phyloP scores from a whole-genome alignment of 2,329 filamentous ascomycete species.

The Pochonia chlamydosporia region DNA sequence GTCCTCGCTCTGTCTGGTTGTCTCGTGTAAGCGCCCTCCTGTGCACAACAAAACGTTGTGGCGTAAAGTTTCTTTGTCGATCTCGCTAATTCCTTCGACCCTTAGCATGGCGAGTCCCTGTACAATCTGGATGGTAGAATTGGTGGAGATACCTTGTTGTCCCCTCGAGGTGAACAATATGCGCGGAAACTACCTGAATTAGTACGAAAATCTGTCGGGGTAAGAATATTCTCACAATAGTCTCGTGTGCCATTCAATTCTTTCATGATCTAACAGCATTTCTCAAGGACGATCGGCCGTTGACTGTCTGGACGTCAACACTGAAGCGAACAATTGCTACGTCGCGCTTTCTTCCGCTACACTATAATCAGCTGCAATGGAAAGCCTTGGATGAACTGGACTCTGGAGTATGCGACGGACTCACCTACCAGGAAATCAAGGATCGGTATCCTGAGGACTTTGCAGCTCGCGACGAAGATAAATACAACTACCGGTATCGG shows the following conservation, averaged over 20 bases:
- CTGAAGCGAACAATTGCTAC: conserved; percentile 85
- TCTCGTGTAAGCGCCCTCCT: conserved; percentile 61
- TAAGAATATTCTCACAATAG: conserved; percentile 37
- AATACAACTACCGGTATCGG: conserved; percentile 98
- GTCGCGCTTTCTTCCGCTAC: conserved; percentile 69
- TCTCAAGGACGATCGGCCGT: conserved; percentile 50
- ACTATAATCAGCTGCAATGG: conserved; percentile 96
- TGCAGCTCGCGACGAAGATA: conserved; percentile 90
- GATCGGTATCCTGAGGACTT: conserved; percentile 91
- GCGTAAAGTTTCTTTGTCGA: not conserved
- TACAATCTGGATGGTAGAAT: conserved; percentile 90
- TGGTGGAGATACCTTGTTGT: conserved; percentile 85
- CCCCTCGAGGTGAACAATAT: conserved; percentile 80
- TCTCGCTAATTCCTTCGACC: not conserved
- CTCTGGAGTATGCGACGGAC: conserved; percentile 89
- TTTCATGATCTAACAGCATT: conserved; percentile 8
- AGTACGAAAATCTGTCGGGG: conserved; percentile 78
- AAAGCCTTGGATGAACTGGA: conserved; percentile 97
- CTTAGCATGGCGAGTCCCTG: conserved; percentile 84
- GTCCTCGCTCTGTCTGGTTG: conserved; percentile 92
- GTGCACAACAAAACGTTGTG: not conserved
- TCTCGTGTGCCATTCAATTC: not conserved
- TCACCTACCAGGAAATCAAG: conserved; percentile 94
- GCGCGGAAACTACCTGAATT: conserved; percentile 78
- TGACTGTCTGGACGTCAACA: conserved; percentile 59